A percentile compares a stretch with the other conserved stretches of the same genome.
phyloP scores from a whole-genome alignment of 352 stramenopile species.

The Phytophthora palmivora region DNA sequence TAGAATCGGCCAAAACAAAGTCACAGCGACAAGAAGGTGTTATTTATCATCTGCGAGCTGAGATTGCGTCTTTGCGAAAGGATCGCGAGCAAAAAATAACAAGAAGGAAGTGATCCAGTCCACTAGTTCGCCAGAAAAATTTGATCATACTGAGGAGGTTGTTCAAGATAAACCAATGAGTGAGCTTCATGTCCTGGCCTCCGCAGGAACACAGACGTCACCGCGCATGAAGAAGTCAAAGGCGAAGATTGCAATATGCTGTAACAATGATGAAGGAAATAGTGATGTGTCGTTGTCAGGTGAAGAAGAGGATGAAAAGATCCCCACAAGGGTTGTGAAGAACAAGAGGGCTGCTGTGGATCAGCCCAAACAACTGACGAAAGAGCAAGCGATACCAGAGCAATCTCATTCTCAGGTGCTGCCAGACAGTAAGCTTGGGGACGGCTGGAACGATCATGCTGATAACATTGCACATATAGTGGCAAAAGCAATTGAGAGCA shows the following conservation, averaged over 20 bases:
- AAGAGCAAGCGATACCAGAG: slow-evolving; percentile 7
- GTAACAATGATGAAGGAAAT: slow-evolving; percentile 6
- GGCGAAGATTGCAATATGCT: not conserved
- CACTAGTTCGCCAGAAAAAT: not conserved
- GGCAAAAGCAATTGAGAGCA: slow-evolving; percentile 48
- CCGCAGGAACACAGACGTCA: slow-evolving; percentile 30
- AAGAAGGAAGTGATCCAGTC: slow-evolving; percentile 7
- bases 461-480: slow-evolving; percentile 54
- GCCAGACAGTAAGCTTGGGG: slow-evolving; percentile 1
- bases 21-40: slow-evolving; percentile 35
- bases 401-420: not conserved
- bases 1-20: slow-evolving; percentile 33
- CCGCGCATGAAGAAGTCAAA: not conserved
- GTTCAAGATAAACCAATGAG: not conserved
- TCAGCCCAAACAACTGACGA: slow-evolving; percentile 1
- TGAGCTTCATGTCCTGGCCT: slow-evolving; percentile 1
- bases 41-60: slow-evolving; percentile 33
- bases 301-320: slow-evolving; percentile 18
- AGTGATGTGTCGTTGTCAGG: slow-evolving; percentile 24
- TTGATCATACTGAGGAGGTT: not conserved
- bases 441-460: slow-evolving; percentile 25
- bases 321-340: not conserved
- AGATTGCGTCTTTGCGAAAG: slow-evolving; percentile 36
- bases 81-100: slow-evolving; percentile 24
- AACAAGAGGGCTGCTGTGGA: not conserved